Conservation (phyloP, 1,284 basidiomycete species). For the Retiboletus flavoniger region DNA sequence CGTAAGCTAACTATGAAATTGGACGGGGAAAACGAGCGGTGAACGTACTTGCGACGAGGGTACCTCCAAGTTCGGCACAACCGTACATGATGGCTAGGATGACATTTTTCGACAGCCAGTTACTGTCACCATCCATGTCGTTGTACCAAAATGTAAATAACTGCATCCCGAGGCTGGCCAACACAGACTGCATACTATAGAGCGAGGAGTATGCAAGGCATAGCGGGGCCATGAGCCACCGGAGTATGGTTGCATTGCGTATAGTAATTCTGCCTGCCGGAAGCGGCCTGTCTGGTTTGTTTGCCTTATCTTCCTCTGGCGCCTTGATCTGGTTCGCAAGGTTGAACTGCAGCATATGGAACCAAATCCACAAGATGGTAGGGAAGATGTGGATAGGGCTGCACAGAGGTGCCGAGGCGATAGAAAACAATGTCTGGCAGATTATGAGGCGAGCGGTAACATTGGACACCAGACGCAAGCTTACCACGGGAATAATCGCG, state of each 20-base stretch:
- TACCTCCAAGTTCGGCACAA: conserved; percentile 40
- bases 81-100: conserved; percentile 41
- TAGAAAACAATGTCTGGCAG: conserved; percentile 38
- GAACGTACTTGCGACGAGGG: conserved; percentile 36
- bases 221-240: conserved; percentile 37
- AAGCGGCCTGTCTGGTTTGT: conserved; percentile 43
- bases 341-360: conserved; percentile 43
- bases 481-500: conserved; percentile 40
- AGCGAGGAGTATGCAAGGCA: conserved; percentile 36
- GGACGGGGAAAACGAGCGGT: neutral
- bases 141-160: conserved; percentile 38
- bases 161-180: conserved; percentile 34
- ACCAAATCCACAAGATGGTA: conserved; percentile 41
- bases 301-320: conserved; percentile 41
- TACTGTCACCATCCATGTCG: conserved; percentile 36
- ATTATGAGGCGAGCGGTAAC: conserved; percentile 1
- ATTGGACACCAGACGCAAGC: conserved; percentile 1
- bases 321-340: conserved; percentile 44
- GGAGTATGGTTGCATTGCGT: conserved; percentile 31
- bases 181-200: conserved; percentile 33
- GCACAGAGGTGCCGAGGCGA: conserved; percentile 34
- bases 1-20: neutral
- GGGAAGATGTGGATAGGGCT: conserved; percentile 25
- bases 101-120: conserved; percentile 38
- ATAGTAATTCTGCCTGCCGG: conserved; percentile 39